phyloP scores from a whole-genome alignment of 2,329 filamentous ascomycete species.

The Leptographium flavum region DNA sequence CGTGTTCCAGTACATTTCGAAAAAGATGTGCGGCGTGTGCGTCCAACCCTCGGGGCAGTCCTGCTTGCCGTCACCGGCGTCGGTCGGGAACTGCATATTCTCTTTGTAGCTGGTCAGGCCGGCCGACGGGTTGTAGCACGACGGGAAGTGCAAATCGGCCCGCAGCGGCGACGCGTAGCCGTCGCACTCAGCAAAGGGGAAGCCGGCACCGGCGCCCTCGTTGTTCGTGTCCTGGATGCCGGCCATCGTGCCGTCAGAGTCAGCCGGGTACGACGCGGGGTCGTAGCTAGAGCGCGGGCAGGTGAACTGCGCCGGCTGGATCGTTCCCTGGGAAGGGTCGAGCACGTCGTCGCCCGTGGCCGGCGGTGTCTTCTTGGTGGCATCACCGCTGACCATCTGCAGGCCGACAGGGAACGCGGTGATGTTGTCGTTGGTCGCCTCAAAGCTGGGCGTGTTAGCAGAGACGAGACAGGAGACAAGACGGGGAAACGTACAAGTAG shows the following conservation, averaged over 20 bases:
- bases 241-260: constrained; percentile 38
- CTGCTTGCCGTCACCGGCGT: constrained; percentile 26
- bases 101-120: constrained; percentile 44
- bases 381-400: constrained; percentile 56
- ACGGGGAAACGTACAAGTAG: constrained; percentile 42
- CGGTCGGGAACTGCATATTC: constrained; percentile 52
- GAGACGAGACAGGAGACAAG: constrained; percentile 5
- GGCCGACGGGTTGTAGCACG: constrained; percentile 54
- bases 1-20: constrained; percentile 48
- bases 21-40: constrained; percentile 43
- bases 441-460: constrained; percentile 31
- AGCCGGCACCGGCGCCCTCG: constrained; percentile 43
- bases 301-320: constrained; percentile 43
- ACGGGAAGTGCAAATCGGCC: constrained; percentile 57
- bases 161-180: constrained; percentile 46
- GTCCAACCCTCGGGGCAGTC: constrained; percentile 41
- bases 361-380: constrained; percentile 42
- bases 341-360: constrained; percentile 32
- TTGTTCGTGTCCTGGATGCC: constrained; percentile 42
- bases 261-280: constrained; percentile 35
- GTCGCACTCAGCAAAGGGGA: constrained; percentile 58
- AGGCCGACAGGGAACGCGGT: constrained; percentile 57
- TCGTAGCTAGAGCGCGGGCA: constrained; percentile 39
- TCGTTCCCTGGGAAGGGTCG: constrained; percentile 34
- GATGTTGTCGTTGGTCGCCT: constrained; percentile 49